These are phyloP conservation scores for Aspergillus transmontanensis DNA, from an alignment of 2,329 filamentous ascomycete genomes.

Conservation along the genomic window DNA sequence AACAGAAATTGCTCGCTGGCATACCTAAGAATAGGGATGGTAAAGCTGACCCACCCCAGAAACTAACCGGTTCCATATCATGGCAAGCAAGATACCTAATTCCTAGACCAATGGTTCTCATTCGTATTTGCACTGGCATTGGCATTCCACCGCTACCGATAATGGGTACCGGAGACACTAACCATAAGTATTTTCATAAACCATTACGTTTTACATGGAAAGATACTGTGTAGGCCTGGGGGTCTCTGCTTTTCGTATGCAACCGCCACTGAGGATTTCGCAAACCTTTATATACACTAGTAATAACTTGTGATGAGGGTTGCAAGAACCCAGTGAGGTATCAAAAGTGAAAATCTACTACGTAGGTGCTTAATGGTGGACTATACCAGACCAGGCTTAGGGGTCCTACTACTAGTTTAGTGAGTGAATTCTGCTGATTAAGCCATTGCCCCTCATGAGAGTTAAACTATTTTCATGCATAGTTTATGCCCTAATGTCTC, in stretches of 20 bases:
- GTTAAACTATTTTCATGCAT: conserved; percentile 3
- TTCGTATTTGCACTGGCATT: background rate
- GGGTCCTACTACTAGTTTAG: background rate
- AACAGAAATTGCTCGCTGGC: background rate
- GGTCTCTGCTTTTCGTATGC: background rate
- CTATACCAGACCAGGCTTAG: background rate
- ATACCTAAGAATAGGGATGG: background rate
- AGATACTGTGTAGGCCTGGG: background rate
- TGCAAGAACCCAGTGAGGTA: background rate
- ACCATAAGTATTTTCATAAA: background rate
- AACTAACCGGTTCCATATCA: background rate
- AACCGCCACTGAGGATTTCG: background rate
- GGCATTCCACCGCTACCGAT: background rate
- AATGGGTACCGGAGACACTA: background rate
- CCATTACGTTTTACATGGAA: background rate
- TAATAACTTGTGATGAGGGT: background rate
- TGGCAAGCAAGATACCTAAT: background rate
- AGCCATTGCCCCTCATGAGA: conserved; percentile 3
- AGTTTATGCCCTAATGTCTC: conserved; percentile 14
- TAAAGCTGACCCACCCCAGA: background rate
- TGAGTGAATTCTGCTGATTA: background rate
- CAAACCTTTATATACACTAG: background rate
- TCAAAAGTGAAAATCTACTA: background rate
- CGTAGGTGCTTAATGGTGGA: background rate
- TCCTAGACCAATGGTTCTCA: background rate